A percentile compares a stretch with the other conserved stretches of the same genome.
Conservation (phyloP, 371 early-diverging fungal species). For the Dentiscutata heterogama region DNA sequence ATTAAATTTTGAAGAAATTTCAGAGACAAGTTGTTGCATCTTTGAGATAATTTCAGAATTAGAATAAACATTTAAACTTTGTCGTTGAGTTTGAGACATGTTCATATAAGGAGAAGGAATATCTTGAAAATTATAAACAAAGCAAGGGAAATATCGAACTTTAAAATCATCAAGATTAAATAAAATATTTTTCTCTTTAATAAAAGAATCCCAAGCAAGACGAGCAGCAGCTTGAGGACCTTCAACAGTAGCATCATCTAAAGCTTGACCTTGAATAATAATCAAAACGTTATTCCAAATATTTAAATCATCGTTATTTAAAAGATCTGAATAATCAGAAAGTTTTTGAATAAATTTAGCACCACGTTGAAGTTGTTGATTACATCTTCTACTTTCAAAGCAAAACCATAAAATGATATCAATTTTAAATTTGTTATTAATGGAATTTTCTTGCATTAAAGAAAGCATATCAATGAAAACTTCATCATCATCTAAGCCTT, state of each 20-base stretch:
- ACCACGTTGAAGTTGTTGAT: constrained; percentile 12
- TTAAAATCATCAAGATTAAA: not conserved
- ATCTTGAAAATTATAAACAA: not conserved
- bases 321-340: not conserved
- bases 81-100: not conserved
- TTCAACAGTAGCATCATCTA: not conserved
- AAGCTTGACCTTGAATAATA: constrained; percentile 10
- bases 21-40: not conserved
- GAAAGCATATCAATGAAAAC: not conserved
- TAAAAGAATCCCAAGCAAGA: not conserved
- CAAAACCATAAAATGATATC: constrained; percentile 14
- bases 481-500: not conserved
- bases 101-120: not conserved
- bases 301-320: not conserved
- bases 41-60: not conserved
- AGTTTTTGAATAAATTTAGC: constrained; percentile 17
- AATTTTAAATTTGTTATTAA: constrained; percentile 13
- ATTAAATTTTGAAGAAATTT: not conserved
- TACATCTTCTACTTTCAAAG: constrained; percentile 6
- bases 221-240: not conserved
- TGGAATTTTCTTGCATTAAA: constrained; percentile 4
- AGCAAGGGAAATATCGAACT: constrained; percentile 5
- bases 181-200: constrained; percentile 19
- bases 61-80: constrained; percentile 1
- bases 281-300: constrained; percentile 14